Evolutionary conservation across 208 protist genomes (phyloP), one percentile per base, ranked within the genome.

Genomic region (Blechomonas ayalai): DNA sequence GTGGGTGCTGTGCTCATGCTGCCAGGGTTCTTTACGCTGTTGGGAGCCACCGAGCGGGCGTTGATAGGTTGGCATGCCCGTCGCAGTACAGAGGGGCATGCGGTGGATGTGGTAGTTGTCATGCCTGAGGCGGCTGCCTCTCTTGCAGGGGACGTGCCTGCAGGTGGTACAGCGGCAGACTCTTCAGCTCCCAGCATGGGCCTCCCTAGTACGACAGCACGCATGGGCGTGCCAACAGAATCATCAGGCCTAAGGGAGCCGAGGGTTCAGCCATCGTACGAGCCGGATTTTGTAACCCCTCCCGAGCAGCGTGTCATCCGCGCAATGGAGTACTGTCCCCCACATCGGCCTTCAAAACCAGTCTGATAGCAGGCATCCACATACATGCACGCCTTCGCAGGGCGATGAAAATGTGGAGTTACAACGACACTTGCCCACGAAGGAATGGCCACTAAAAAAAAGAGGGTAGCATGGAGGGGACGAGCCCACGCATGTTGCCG

Each of bases 241-340:
- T n/a, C n/a, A n/a, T n/a, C n/a, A n/a, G n/a, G n/a, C n/a, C n/a
- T n/a, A n/a, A n/a, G n/a, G n/a, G n/a, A n/a, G n/a, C n/a, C n/a
- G n/a, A n/a, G n/a, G n/a, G n/a, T n/a, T n/a, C n/a, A n/a, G n/a
- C n/a, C n/a, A n/a, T n/a, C n/a, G n/a, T 78, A 59, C 64, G 61
- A 52, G 20, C 37, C 23, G 7, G 59, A 67, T 39, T 78, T 78
- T 16, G 31, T 15, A 1, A 26, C 73, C 12, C 63, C 64, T 7
- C 54, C 63, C 4, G 58, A 72, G 39, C 62, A 58, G 42, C 75
- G 75, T 7, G 45, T 63, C n/a, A 84, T 84, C 48, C 69, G 70
- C 2, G 74, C 74, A 3, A 59, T 65, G 29, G 69, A 79, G 57
- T 83, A 75, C 55, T 79, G 69, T 48, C 69, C 74, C 3, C 66